phyloP scores from a whole-genome alignment of 2,329 filamentous ascomycete genomes.

The Hypoxylon sp. region DNA sequence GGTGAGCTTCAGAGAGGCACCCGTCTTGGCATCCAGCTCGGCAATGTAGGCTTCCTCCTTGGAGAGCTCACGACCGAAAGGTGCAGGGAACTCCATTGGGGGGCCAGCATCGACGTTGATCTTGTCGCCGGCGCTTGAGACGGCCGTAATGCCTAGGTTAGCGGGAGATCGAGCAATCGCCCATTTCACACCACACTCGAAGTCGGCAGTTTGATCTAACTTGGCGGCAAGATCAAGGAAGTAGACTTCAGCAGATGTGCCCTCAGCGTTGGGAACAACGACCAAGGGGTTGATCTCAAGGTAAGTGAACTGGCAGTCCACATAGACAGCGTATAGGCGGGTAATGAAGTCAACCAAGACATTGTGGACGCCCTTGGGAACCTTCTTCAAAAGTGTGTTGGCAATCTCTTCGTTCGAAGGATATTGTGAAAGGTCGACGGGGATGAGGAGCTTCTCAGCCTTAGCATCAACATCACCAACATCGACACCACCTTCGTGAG shows the following conservation, averaged over 20 bases:
- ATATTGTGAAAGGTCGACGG: conserved; percentile 94
- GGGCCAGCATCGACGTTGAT: conserved; percentile 96
- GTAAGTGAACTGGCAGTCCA: conserved; percentile 99
- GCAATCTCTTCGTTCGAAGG: conserved; percentile 97
- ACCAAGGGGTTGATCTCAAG: conserved; percentile 99
- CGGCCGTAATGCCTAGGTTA: conserved; percentile 85
- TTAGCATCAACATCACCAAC: conserved; percentile 99
- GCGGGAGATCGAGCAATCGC: conserved; percentile 92
- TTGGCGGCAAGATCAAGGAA: conserved; percentile 99
- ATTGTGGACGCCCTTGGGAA: conserved; percentile 95
- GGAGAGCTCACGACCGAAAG: conserved; percentile 97
- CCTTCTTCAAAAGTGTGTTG: conserved; percentile 86
- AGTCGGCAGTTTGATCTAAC: conserved; percentile 98
- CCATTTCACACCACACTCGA: conserved; percentile 99
- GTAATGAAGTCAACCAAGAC: conserved; percentile 99
- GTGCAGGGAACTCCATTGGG: conserved; percentile 98
- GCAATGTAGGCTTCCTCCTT: conserved; percentile 99
- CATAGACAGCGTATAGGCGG: conserved; percentile 97
- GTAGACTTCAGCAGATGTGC: conserved; percentile 93
- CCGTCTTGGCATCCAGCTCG: conserved; percentile 98
- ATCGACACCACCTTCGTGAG: conserved; percentile 99
- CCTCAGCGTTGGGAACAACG: conserved; percentile 93
- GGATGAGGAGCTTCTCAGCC: conserved; percentile 98
- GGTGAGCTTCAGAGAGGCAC: conserved; percentile 98
- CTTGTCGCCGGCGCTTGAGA: conserved; percentile 76